Percentiles rank a stretch among this genome's conserved stretches.
phyloP scores from a whole-genome alignment of 2,329 filamentous ascomycete genomes.

The Stemphylium vesicarium region DNA sequence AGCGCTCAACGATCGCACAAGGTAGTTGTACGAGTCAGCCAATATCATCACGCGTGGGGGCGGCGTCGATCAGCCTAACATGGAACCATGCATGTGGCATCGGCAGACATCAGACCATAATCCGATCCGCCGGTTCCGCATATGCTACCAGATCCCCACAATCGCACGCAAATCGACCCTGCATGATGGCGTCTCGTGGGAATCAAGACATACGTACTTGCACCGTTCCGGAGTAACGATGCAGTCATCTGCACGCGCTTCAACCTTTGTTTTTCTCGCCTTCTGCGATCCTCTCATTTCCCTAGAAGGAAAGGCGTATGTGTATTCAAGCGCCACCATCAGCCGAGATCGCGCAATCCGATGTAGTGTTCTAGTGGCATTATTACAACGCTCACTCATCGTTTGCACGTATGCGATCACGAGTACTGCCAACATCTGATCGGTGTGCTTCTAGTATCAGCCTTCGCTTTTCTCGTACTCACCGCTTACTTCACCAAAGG shows the following conservation, averaged over 20 bases:
- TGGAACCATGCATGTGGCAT: background rate
- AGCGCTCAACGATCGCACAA: background rate
- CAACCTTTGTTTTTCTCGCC: background rate
- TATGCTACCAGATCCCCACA: background rate
- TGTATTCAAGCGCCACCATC: background rate
- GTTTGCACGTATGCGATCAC: background rate
- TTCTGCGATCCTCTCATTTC: background rate
- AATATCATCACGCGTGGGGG: background rate
- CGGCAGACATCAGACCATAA: slow-evolving; percentile 1
- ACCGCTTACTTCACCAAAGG: background rate
- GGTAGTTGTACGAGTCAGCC: background rate
- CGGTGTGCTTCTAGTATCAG: slow-evolving; percentile 1
- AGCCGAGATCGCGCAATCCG: background rate
- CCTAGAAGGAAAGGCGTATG: background rate
- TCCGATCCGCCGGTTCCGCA: background rate
- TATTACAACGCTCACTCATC: background rate
- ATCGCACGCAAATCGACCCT: background rate
- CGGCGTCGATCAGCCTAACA: background rate
- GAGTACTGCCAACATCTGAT: background rate
- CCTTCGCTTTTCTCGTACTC: background rate
- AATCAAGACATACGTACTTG: background rate
- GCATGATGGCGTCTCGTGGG: slow-evolving; percentile 1
- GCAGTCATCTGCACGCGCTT: background rate
- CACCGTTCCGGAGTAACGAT: background rate
- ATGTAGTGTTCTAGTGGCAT: background rate